phyloP scores from a whole-genome alignment of 1,139 yeast genomes.

The Debaryomyces udenii region DNA sequence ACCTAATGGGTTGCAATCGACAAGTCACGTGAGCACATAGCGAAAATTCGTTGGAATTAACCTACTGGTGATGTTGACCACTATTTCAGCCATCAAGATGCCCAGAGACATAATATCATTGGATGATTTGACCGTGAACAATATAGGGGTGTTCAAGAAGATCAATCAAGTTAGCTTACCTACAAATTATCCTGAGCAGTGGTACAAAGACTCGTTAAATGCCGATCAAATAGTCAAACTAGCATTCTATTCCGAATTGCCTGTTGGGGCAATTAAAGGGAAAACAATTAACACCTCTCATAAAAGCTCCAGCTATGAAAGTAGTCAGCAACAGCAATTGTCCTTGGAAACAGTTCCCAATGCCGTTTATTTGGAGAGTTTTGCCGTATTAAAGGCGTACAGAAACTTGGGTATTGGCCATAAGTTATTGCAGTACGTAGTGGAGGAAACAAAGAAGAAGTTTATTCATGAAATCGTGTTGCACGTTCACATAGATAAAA shows the following conservation, averaged over 20 bases:
- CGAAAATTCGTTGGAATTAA: neutral
- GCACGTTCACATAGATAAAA: slow-evolving; percentile 58
- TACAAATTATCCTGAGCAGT: slow-evolving; percentile 43
- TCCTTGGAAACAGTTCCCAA: slow-evolving; percentile 44
- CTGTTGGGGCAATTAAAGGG: slow-evolving; percentile 72
- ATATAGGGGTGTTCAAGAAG: slow-evolving; percentile 54
- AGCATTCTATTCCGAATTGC: slow-evolving; percentile 64
- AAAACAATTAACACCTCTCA: slow-evolving; percentile 41
- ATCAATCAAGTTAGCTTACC: slow-evolving; percentile 51
- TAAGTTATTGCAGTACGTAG: slow-evolving; percentile 55
- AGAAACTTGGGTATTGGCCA: slow-evolving; percentile 64
- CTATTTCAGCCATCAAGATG: slow-evolving; percentile 15
- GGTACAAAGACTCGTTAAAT: slow-evolving; percentile 46
- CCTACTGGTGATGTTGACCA: too few relatives aligned
- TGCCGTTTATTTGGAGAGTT: slow-evolving; percentile 63
- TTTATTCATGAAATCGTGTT: slow-evolving; percentile 60
- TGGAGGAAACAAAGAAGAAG: slow-evolving; percentile 53
- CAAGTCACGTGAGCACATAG: slow-evolving; percentile 9
- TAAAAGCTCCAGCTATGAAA: slow-evolving; percentile 27
- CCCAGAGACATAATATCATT: slow-evolving; percentile 46
- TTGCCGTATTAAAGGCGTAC: slow-evolving; percentile 68
- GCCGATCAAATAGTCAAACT: slow-evolving; percentile 38
- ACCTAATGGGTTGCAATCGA: slow-evolving; percentile 1
- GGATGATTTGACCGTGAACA: slow-evolving; percentile 59
- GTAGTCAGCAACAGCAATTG: slow-evolving; percentile 25